phyloP scores from a whole-genome alignment of 441 rosid species.

The Gossypium davidsonii region DNA sequence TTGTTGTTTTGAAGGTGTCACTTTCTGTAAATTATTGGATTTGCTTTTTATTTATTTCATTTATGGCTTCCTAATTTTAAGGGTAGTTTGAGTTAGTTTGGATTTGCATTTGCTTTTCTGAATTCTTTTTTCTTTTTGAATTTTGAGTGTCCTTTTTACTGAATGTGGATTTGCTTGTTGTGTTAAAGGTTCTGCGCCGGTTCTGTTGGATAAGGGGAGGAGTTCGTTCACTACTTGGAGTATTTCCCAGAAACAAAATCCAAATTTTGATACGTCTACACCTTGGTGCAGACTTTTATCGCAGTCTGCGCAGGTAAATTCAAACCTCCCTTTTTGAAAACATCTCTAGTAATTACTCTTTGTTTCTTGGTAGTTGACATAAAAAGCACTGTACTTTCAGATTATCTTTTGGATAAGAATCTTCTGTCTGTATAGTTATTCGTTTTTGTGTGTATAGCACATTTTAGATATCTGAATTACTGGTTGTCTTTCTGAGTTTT shows the following conservation, averaged over 20 bases:
- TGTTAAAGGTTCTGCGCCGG: conserved; percentile 46
- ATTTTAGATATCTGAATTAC: conserved; percentile 1
- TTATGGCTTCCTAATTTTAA: not conserved
- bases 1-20: not conserved
- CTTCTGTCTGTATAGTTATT: not conserved
- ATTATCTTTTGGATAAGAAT: not conserved
- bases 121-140: not conserved
- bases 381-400: not conserved
- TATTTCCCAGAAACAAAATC: conserved; percentile 36
- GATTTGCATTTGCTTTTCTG: conserved; percentile 11
- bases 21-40: not conserved
- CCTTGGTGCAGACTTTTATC: conserved; percentile 72
- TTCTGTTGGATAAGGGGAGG: conserved; percentile 45
- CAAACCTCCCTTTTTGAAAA: not conserved
- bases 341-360: not conserved
- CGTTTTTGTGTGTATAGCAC: not conserved
- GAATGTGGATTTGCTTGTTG: conserved; percentile 13
- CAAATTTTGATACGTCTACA: conserved; percentile 33
- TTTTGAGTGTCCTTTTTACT: conserved; percentile 11
- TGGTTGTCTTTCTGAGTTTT: not conserved
- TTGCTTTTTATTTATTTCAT: not conserved
- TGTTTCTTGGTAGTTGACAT: not conserved
- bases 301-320: conserved; percentile 54
- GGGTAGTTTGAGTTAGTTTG: conserved; percentile 1
- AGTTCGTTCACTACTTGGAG: conserved; percentile 45